A percentile compares a stretch with the other conserved stretches of the same genome.
Evolutionary conservation across 1,139 yeast genomes (phyloP).

Genomic region (Saccharomyces hybrid): DNA sequence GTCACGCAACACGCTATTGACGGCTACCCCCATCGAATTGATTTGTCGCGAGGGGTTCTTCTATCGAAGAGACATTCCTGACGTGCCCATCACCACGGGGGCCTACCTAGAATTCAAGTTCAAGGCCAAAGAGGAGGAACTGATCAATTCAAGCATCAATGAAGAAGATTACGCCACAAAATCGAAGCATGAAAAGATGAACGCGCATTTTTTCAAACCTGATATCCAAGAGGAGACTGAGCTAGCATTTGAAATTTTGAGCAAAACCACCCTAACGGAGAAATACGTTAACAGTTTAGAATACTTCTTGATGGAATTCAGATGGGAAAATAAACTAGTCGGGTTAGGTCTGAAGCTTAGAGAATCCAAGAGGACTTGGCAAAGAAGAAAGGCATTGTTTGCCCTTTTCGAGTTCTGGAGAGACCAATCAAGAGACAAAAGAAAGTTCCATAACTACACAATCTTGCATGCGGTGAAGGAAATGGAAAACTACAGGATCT

Average conservation of each 20-base stretch:
- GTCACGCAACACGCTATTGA: conserved; percentile 15
- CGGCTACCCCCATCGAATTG: conserved; percentile 28
- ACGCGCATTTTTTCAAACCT: conserved; percentile 25
- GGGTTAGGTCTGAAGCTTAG: conserved; percentile 28
- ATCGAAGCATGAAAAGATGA: conserved; percentile 25
- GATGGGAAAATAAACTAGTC: conserved; percentile 32
- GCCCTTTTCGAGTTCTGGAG: conserved; percentile 33
- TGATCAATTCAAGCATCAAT: conserved; percentile 16
- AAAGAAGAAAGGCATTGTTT: conserved; percentile 31
- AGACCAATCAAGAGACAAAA: conserved; percentile 30
- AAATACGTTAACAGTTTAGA: conserved; percentile 30
- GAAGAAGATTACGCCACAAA: conserved; percentile 17
- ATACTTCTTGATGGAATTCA: conserved; percentile 31
- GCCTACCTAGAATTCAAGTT: conserved; percentile 27
- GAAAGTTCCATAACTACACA: conserved; percentile 25
- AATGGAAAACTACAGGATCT: conserved; percentile 32
- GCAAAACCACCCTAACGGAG: conserved; percentile 28
- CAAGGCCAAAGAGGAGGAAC: conserved; percentile 26
- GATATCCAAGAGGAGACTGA: conserved; percentile 27
- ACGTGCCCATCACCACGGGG: conserved; percentile 28
- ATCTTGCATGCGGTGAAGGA: conserved; percentile 32
- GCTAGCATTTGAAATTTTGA: conserved; percentile 21
- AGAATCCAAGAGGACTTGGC: conserved; percentile 33
- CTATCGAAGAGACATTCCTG: conserved; percentile 22
- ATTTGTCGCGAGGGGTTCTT: conserved; percentile 29